A percentile compares a stretch with the other conserved stretches of the same genome.
Evolutionary conservation across 2,329 filamentous ascomycete genomes (phyloP).

Genomic region (Colletotrichum graminicola): DNA sequence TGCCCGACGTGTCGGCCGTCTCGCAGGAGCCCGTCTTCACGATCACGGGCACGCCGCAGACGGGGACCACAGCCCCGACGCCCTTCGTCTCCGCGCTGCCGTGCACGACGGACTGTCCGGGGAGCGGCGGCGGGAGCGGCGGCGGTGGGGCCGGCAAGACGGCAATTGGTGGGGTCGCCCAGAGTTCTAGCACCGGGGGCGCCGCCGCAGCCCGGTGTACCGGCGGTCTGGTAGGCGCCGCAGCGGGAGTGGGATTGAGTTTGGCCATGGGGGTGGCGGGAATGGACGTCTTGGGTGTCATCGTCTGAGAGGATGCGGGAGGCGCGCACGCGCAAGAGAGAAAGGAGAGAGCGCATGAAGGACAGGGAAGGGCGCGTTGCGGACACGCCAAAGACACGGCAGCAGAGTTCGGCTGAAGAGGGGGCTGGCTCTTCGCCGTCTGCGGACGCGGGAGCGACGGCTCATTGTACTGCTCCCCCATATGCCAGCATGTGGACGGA

Average conservation of each 20-base stretch:
- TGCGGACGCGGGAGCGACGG: not conserved
- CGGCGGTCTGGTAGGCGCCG: conserved; percentile 6
- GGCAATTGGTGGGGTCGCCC: conserved; percentile 26
- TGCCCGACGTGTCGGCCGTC: conserved; percentile 52
- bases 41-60: conserved; percentile 13
- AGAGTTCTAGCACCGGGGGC: conserved; percentile 33
- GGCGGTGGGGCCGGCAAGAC: conserved; percentile 6
- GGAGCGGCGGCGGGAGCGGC: conserved; percentile 43
- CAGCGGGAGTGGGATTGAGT: conserved; percentile 33
- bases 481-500: not conserved
- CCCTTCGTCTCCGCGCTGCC: conserved; percentile 59
- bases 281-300: conserved; percentile 29
- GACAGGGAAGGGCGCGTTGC: conserved; percentile 8
- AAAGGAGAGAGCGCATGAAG: not conserved
- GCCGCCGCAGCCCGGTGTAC: conserved; percentile 33
- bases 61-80: conserved; percentile 49
- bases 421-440: too few species aligned
- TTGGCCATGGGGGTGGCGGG: conserved; percentile 28
- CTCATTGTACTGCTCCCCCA: not conserved
- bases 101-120: conserved; percentile 55
- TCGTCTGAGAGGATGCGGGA: conserved; percentile 12
- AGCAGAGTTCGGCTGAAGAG: conserved; percentile 24
- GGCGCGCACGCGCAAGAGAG: not conserved
- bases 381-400: not conserved
- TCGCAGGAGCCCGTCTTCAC: conserved; percentile 51